Base-by-base conservation (phyloP, 116 monocot genomes). In the Dioscorea cayenensis region DNA sequence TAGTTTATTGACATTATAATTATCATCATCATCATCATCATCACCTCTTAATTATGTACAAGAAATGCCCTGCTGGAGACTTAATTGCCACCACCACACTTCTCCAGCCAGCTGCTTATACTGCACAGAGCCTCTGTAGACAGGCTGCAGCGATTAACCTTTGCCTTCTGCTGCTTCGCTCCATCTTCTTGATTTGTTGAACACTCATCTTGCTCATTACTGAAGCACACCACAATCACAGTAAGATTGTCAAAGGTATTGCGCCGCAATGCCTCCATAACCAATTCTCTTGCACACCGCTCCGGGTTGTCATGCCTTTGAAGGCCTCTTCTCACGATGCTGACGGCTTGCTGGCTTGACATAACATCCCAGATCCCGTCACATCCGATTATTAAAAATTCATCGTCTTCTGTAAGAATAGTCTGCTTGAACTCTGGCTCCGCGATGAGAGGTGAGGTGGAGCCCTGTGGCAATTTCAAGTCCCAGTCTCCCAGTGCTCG, bases 321-420 rank as follows among this genome's bases (percentile, higher is more conserved):
- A 2, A 92, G 73, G 0, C 84, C 86, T 48, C 84, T 72, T 16
- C 86, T 69, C 2, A 89, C 92, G 18, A 92, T 68, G 36, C 77
- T 73, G 20, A 92, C 89, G 0, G 92, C 92, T 2, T 86, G 76
- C 65, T 88, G 82, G 71, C 89, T 92, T 0, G 86, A 76, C 84
- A 92, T 84, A 20, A 86, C 92, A 36, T 92, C 92, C 92, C 92
- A 92, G 14, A 92, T 84, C 11, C 92, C 89, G n/a, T 92, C 92
- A 32, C 89, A 92, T 4, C 86, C 92, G 4, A 92, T 88, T 48
- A 92, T 89, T 6, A 92, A 61, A 66, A 92, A 92, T 71, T 92
- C 92, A 19, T 92, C 92, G 12, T 89, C 89, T 64, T 85, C 81
- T 7, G 82, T 86, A 8, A 88, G 71, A 7, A 72, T 11, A 0